Conservation (phyloP, 371 early-diverging fungal species). For the Thermomucor indicae-seudaticae region DNA sequence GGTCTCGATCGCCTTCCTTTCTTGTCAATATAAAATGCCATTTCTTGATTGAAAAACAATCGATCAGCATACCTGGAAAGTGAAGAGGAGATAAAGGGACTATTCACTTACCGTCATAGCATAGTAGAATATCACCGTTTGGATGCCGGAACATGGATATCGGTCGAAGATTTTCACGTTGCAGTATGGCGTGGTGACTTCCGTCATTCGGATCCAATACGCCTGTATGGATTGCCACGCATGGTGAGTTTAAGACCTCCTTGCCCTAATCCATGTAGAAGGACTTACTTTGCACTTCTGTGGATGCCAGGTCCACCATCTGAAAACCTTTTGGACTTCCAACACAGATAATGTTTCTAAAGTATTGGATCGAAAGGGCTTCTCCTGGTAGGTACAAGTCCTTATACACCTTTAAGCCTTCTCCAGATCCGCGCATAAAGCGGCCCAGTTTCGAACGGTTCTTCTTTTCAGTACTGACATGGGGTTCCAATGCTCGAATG, state of each 20-base stretch:
- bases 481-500: conserved; percentile 77
- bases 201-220: conserved; percentile 46
- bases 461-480: conserved; percentile 43
- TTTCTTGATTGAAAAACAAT: conserved; percentile 41
- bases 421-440: conserved; percentile 45
- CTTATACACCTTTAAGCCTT: conserved; percentile 64
- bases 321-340: conserved; percentile 95
- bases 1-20: conserved; percentile 73
- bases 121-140: conserved; percentile 78
- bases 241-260: too few relatives aligned
- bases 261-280: too few relatives aligned
- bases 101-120: conserved; percentile 67
- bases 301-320: conserved; percentile 80
- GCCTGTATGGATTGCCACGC: conserved; percentile 15
- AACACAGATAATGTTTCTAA: conserved; percentile 84
- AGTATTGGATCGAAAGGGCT: conserved; percentile 79
- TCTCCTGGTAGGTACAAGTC: conserved; percentile 87
- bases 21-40: conserved; percentile 90
- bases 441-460: conserved; percentile 38
- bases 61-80: background rate
- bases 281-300: conserved; percentile 58
- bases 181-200: conserved; percentile 22
- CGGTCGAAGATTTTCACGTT: conserved; percentile 52
- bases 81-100: too few relatives aligned
- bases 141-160: conserved; percentile 80